phyloP scores from a whole-genome alignment of 148 eudicot species.

The Silene conica region DNA sequence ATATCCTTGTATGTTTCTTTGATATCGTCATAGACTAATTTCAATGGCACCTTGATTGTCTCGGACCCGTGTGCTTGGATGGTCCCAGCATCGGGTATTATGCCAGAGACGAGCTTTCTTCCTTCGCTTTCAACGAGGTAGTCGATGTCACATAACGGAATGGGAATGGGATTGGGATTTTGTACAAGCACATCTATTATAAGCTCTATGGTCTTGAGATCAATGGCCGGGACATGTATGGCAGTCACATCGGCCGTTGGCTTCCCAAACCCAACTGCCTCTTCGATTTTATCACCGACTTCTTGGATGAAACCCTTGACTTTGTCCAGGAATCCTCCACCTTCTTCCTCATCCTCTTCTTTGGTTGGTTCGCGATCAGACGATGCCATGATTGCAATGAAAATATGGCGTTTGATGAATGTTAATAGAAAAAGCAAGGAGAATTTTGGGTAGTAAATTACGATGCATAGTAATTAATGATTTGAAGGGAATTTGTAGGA shows the following conservation, averaged over 20 bases:
- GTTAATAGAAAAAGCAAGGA: not conserved
- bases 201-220: slow-evolving; percentile 27
- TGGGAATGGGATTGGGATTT: slow-evolving; percentile 36
- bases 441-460: too few relatives aligned
- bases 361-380: slow-evolving; percentile 5
- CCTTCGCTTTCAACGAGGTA: slow-evolving; percentile 34
- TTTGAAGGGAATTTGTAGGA: not conserved
- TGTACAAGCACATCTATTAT: slow-evolving; percentile 24
- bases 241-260: slow-evolving; percentile 30
- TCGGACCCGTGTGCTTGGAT: slow-evolving; percentile 33
- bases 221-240: slow-evolving; percentile 27
- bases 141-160: slow-evolving; percentile 33
- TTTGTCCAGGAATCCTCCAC: slow-evolving; percentile 33
- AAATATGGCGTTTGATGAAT: not conserved
- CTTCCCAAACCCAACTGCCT: slow-evolving; percentile 31
- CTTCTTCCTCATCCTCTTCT: slow-evolving; percentile 4
- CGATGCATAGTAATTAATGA: not conserved
- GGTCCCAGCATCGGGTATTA: slow-evolving; percentile 36
- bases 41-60: slow-evolving; percentile 30
- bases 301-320: slow-evolving; percentile 33
- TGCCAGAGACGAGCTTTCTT: slow-evolving; percentile 29
- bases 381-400: slow-evolving; percentile 8
- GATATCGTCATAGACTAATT: slow-evolving; percentile 30
- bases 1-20: slow-evolving; percentile 29
- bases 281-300: slow-evolving; percentile 26